Percentiles rank a stretch among this genome's conserved stretches.
phyloP scores from a whole-genome alignment of 371 early-diverging fungal species.

The Actinomucor elegans region DNA sequence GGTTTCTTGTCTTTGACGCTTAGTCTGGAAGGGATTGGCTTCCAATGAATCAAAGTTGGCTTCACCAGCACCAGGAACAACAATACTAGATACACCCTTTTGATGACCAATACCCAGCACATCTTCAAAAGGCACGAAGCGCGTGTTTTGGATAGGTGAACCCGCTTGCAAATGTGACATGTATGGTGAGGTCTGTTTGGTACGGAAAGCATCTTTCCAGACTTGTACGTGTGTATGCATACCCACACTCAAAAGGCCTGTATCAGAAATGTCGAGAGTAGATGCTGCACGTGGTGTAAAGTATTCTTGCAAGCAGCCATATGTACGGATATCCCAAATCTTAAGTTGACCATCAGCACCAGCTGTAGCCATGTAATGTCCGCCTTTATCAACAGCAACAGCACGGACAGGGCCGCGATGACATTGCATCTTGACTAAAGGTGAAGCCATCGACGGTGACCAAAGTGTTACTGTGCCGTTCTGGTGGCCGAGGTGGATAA shows the following conservation, averaged over 20 bases:
- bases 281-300: conserved; percentile 74
- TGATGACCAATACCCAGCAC: conserved; percentile 91
- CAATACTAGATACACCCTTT: conserved; percentile 79
- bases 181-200: conserved; percentile 82
- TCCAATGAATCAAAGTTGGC: conserved; percentile 96
- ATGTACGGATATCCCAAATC: conserved; percentile 96
- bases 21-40: conserved; percentile 94
- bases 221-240: conserved; percentile 77
- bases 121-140: conserved; percentile 98
- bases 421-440: conserved; percentile 94
- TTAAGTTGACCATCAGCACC: conserved; percentile 92
- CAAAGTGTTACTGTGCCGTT: conserved; percentile 96
- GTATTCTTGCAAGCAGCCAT: conserved; percentile 80
- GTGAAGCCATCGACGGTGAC: conserved; percentile 83
- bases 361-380: conserved; percentile 91
- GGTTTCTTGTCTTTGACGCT: conserved; percentile 86
- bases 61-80: conserved; percentile 97
- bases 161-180: conserved; percentile 80
- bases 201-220: conserved; percentile 87
- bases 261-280: conserved; percentile 81
- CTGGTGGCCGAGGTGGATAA: conserved; percentile 90
- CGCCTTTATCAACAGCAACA: conserved; percentile 85
- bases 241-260: conserved; percentile 84
- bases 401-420: conserved; percentile 87
- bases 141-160: conserved; percentile 55